These are phyloP conservation scores for Lyophyllum semitale DNA, from an alignment of 768 basidiomycete species.

Conservation along the genomic window DNA sequence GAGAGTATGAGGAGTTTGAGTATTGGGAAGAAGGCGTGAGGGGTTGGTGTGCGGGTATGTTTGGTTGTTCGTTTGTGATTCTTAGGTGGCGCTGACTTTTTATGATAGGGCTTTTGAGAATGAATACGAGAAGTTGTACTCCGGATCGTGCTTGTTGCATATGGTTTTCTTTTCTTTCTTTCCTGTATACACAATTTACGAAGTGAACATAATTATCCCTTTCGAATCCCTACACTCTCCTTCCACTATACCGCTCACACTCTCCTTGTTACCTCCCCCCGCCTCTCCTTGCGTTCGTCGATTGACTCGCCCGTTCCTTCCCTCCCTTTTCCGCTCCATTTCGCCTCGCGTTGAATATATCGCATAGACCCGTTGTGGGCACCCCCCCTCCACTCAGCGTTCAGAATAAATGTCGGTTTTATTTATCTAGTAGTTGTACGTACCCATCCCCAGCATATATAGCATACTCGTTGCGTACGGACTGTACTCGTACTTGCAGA, in stretches of 20 bases:
- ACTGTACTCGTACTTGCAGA: not conserved
- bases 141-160: conserved; percentile 11
- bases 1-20: conserved; percentile 72
- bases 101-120: not conserved
- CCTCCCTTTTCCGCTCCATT: not conserved
- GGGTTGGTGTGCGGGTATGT: not conserved
- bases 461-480: not conserved
- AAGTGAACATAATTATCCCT: not conserved
- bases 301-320: not conserved
- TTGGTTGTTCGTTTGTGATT: not conserved
- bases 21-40: conserved; percentile 51
- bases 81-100: not conserved
- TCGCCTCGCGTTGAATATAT: not conserved
- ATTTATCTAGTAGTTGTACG: not conserved
- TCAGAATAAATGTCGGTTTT: not conserved
- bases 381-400: not conserved
- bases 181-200: not conserved
- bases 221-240: not conserved
- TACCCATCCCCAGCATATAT: not conserved
- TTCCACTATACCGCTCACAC: not conserved
- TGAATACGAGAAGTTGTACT: not conserved
- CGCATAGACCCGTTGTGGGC: not conserved
- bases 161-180: conserved; percentile 23
- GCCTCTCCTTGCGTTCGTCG: conserved; percentile 3
- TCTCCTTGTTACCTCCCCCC: not conserved